These are phyloP conservation scores for Vitis rupestris DNA, from an alignment of 164 flowering plant genomes.

Conservation along the genomic window DNA sequence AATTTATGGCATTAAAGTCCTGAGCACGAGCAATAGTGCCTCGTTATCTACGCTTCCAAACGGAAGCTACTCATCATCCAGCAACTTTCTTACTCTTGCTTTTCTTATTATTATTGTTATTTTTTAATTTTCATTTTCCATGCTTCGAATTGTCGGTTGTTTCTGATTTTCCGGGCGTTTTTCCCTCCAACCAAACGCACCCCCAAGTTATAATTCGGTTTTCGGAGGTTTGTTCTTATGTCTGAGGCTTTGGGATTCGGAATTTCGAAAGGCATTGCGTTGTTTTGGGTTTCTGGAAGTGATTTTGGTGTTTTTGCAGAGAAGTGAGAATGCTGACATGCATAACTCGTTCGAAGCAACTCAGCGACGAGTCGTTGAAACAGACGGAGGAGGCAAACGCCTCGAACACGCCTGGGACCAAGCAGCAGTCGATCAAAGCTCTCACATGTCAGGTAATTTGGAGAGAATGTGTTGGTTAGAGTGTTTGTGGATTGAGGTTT, in stretches of 20 bases:
- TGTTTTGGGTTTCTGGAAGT: neutral
- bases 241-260: too few relatives aligned
- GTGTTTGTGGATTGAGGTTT: neutral
- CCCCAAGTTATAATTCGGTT: too few relatives aligned
- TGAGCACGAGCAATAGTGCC: constrained; percentile 1
- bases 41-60: neutral
- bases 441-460: constrained; percentile 55
- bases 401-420: constrained; percentile 10
- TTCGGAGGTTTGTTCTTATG: too few relatives aligned
- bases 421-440: constrained; percentile 40
- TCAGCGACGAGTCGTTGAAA: constrained; percentile 32
- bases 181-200: too few relatives aligned
- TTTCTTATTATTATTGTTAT: too few relatives aligned
- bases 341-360: constrained; percentile 61
- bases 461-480: neutral
- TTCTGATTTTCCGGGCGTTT: too few relatives aligned
- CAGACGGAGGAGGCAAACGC: constrained; percentile 23
- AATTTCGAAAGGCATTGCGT: neutral
- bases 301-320: neutral
- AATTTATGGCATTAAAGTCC: constrained; percentile 15
- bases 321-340: constrained; percentile 47
- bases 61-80: too few relatives aligned
- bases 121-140: too few relatives aligned
- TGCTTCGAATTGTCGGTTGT: too few relatives aligned
- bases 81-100: too few relatives aligned